phyloP scores from a whole-genome alignment of 1,284 basidiomycete genomes.

The Apiotrichum akiyoshidainum region DNA sequence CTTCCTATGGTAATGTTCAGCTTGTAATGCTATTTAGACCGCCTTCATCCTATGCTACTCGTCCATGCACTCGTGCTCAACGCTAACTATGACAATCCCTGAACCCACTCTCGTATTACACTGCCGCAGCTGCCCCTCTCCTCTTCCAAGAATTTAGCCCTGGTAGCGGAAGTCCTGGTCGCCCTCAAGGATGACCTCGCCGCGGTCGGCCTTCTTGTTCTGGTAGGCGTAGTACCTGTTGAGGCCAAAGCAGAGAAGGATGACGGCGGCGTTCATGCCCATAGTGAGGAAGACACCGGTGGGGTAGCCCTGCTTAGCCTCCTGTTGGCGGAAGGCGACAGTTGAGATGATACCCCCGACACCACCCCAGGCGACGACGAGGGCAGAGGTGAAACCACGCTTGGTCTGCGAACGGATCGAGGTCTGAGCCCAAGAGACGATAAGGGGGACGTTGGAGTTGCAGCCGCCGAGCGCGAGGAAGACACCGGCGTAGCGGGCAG shows the following conservation, averaged over 20 bases:
- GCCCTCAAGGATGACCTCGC: slow-evolving; percentile 17
- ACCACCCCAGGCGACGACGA: slow-evolving; percentile 51
- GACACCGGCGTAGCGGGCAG: slow-evolving; percentile 47
- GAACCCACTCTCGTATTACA: background rate
- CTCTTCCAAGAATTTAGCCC: background rate
- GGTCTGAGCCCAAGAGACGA: slow-evolving; percentile 45
- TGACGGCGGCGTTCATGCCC: slow-evolving; percentile 11
- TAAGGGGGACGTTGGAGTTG: slow-evolving; percentile 39
- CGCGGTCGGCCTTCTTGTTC: slow-evolving; percentile 15
- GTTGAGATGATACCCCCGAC: slow-evolving; percentile 49
- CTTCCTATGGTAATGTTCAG: too few relatives aligned
- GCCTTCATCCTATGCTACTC: too few relatives aligned
- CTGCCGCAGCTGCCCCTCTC: background rate
- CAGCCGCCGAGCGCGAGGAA: slow-evolving; percentile 51
- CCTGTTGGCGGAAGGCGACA: slow-evolving; percentile 16
- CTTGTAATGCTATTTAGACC: too few relatives aligned
- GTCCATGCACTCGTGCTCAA: background rate
- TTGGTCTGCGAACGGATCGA: slow-evolving; percentile 53
- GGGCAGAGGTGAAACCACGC: slow-evolving; percentile 43
- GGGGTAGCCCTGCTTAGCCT: slow-evolving; percentile 12
- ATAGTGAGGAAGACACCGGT: slow-evolving; percentile 21
- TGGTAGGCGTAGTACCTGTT: slow-evolving; percentile 9
- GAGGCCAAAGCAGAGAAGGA: slow-evolving; percentile 1
- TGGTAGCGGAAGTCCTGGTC: slow-evolving; percentile 18
- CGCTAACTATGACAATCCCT: background rate